Conservation (phyloP, 495 filamentous ascomycete species). For the Aspergillus ostianus region DNA sequence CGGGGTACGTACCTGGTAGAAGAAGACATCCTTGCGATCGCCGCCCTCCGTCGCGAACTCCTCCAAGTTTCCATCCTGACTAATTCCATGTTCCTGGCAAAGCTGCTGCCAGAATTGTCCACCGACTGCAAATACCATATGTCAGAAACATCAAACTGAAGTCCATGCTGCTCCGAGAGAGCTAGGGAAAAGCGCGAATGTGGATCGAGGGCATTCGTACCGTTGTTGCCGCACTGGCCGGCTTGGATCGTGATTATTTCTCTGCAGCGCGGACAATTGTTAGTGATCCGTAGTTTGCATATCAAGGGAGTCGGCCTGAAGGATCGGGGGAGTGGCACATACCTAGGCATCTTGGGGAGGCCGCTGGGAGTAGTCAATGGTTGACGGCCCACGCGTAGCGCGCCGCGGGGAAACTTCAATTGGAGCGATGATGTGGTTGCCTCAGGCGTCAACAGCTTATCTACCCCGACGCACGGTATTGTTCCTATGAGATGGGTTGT, state of each 20-base stretch:
- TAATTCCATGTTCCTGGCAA: slow-evolving; percentile 97
- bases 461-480: background rate
- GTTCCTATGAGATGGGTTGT: no score
- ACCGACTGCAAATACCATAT: slow-evolving; percentile 58
- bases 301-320: background rate
- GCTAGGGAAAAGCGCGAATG: background rate
- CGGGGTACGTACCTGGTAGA: slow-evolving; percentile 69
- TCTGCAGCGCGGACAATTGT: slow-evolving; percentile 43
- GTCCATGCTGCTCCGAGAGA: background rate
- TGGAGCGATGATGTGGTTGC: slow-evolving; percentile 2
- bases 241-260: slow-evolving; percentile 99
- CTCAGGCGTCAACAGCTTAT: background rate
- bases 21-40: slow-evolving; percentile 98
- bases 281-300: slow-evolving; percentile 3
- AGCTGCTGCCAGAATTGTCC: slow-evolving; percentile 97
- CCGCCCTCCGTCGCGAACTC: slow-evolving; percentile 95
- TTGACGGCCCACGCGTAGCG: slow-evolving; percentile 37
- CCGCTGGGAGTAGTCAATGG: slow-evolving; percentile 26
- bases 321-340: slow-evolving; percentile 13
- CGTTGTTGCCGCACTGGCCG: slow-evolving; percentile 98
- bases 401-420: slow-evolving; percentile 37
- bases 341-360: slow-evolving; percentile 47
- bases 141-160: no score
- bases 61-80: slow-evolving; percentile 92
- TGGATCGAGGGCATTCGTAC: slow-evolving; percentile 49